Percentiles rank a stretch among this genome's conserved stretches.
These are phyloP conservation scores for Cymbidium sinense DNA, from an alignment of 106 monocot genomes.

Conservation along the genomic window DNA sequence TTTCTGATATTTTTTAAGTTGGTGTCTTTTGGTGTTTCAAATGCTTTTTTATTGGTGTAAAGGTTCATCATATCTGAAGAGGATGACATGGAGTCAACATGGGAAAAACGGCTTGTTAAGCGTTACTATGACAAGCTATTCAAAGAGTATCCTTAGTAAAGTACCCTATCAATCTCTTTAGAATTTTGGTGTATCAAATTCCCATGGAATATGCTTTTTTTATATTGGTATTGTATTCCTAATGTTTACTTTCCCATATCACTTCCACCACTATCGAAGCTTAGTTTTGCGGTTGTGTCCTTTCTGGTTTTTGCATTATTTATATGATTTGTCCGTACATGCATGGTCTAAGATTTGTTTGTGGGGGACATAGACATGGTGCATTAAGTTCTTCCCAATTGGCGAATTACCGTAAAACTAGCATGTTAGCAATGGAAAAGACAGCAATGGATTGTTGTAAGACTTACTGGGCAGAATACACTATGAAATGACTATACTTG, in stretches of 20 bases:
- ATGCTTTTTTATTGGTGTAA: background rate
- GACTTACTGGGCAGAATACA: background rate
- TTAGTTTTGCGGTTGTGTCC: no score
- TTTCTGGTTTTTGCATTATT: no score
- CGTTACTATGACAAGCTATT: slow-evolving; percentile 98
- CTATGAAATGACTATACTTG: background rate
- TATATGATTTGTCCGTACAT: no score
- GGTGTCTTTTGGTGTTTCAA: background rate
- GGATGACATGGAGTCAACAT: slow-evolving; percentile 93
- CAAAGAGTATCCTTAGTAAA: slow-evolving; percentile 84
- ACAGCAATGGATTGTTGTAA: background rate
- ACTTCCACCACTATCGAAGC: no score
- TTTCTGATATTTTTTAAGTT: background rate
- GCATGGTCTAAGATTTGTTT: no score
- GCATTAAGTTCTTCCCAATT: no score
- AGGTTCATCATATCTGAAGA: slow-evolving; percentile 95
- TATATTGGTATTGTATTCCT: background rate
- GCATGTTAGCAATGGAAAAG: background rate
- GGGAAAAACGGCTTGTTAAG: slow-evolving; percentile 98
- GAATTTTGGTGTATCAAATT: background rate
- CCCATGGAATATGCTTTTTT: background rate
- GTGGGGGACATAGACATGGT: no score
- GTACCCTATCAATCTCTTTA: background rate
- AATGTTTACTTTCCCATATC: no score
- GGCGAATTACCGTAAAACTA: no score